Evolutionary conservation across 208 protist genomes (phyloP).

Genomic region (Leishmania martiniquensis): DNA sequence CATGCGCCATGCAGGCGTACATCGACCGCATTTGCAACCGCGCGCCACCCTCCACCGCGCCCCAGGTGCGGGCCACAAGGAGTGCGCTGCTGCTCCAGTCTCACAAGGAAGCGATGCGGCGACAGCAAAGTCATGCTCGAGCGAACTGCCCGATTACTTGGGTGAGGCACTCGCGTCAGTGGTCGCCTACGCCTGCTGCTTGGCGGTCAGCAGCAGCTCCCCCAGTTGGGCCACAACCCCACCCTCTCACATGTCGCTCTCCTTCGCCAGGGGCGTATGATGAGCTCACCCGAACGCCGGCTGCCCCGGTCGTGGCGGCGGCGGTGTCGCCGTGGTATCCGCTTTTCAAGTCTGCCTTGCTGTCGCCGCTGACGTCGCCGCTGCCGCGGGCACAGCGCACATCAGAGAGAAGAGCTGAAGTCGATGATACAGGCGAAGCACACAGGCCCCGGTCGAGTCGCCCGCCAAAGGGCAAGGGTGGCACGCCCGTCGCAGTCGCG

Average conservation of each 20-base stretch:
- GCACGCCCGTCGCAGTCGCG: background rate
- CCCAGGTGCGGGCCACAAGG: conserved; percentile 17
- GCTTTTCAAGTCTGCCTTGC: background rate
- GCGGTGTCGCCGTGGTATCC: conserved; percentile 1
- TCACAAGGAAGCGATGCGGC: conserved; percentile 2
- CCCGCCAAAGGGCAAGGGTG: background rate
- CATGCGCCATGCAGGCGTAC: conserved; percentile 24
- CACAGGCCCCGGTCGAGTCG: background rate
- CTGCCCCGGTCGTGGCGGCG: background rate
- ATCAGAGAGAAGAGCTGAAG: background rate
- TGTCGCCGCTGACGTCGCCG: background rate
- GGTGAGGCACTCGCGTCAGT: background rate
- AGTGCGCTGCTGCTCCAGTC: conserved; percentile 26
- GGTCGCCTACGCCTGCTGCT: background rate
- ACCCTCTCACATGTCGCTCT: background rate
- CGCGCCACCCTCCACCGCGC: conserved; percentile 8
- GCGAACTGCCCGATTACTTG: background rate
- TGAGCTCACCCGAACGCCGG: background rate
- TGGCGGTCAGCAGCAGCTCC: background rate
- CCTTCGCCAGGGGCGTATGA: background rate
- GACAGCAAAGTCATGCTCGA: background rate
- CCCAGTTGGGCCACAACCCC: background rate
- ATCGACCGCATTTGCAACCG: conserved; percentile 37
- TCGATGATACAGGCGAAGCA: background rate
- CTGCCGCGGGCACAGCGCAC: background rate